phyloP scores from a whole-genome alignment of 495 filamentous ascomycete species.

The Cenococcum geophilum region DNA sequence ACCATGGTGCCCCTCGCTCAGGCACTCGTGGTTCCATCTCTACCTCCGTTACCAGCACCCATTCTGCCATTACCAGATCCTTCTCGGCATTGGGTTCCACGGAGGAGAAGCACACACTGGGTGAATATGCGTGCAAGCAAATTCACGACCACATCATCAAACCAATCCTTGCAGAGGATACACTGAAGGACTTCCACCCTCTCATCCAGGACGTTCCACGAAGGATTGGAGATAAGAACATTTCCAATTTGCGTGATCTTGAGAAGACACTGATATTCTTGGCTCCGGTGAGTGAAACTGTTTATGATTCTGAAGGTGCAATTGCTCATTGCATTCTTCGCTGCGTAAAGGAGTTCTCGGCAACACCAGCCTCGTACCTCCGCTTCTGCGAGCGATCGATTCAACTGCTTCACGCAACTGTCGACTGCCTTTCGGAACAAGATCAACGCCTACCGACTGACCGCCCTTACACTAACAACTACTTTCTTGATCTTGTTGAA shows the following conservation, averaged over 20 bases:
- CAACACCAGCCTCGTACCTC: slow-evolving; percentile 61
- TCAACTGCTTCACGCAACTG: slow-evolving; percentile 74
- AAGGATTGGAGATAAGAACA: slow-evolving; percentile 72
- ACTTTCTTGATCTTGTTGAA: slow-evolving; percentile 88
- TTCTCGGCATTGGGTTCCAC: slow-evolving; percentile 34
- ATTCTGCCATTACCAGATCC: slow-evolving; percentile 45
- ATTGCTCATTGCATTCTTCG: slow-evolving; percentile 59
- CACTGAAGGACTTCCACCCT: slow-evolving; percentile 69
- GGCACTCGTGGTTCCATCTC: slow-evolving; percentile 30
- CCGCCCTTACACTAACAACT: slow-evolving; percentile 81
- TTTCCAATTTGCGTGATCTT: slow-evolving; percentile 77
- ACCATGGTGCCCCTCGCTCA: slow-evolving; percentile 18
- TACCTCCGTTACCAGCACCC: slow-evolving; percentile 22
- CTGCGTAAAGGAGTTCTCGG: slow-evolving; percentile 67
- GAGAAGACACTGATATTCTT: slow-evolving; percentile 84
- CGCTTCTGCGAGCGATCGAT: slow-evolving; percentile 83
- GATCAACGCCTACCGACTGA: slow-evolving; percentile 77
- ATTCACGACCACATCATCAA: slow-evolving; percentile 53
- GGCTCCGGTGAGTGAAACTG: slow-evolving; percentile 70
- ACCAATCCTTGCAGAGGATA: slow-evolving; percentile 50
- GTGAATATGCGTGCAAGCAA: slow-evolving; percentile 46
- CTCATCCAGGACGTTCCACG: slow-evolving; percentile 67
- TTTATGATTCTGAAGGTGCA: slow-evolving; percentile 44
- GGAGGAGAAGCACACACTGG: slow-evolving; percentile 43
- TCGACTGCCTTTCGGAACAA: slow-evolving; percentile 68